A percentile compares a stretch with the other conserved stretches of the same genome.
Conservation (phyloP, 1,284 basidiomycete genomes). For the Ceratobasidium sp. region DNA sequence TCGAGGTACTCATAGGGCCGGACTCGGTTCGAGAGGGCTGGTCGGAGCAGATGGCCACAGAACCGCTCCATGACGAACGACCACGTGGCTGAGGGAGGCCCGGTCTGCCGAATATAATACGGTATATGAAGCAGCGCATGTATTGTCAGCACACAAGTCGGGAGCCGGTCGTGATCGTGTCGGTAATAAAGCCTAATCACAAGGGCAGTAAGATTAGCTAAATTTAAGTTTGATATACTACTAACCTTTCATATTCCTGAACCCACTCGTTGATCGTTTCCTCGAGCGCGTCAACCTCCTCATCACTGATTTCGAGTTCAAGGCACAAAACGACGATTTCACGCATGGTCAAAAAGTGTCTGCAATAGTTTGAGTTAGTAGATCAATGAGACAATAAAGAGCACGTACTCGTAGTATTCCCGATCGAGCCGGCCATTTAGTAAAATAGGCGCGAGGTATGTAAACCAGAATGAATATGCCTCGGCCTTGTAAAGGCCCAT, state of each 20-base stretch:
- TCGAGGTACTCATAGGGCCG: slow-evolving; percentile 53
- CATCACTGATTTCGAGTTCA: not conserved
- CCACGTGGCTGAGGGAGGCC: slow-evolving; percentile 60
- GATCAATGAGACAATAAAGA: not conserved
- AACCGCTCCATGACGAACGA: slow-evolving; percentile 57
- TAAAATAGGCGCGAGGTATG: slow-evolving; percentile 24
- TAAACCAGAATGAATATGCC: slow-evolving; percentile 12
- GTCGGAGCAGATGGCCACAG: slow-evolving; percentile 51
- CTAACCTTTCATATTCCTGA: slow-evolving; percentile 10
- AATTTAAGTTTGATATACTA: not conserved
- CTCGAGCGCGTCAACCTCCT: slow-evolving; percentile 10
- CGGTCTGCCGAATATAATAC: slow-evolving; percentile 44
- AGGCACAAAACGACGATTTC: slow-evolving; percentile 30
- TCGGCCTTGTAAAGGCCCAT: not conserved
- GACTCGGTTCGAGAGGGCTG: slow-evolving; percentile 50
- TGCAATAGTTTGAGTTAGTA: not conserved
- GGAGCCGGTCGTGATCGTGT: slow-evolving; percentile 39
- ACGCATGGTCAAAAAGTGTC: slow-evolving; percentile 13
- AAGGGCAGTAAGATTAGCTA: not conserved
- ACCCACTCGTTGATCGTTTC: slow-evolving; percentile 8
- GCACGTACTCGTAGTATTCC: slow-evolving; percentile 6
- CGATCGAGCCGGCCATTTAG: slow-evolving; percentile 2
- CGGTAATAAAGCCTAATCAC: slow-evolving; percentile 51
- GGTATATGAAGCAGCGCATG: slow-evolving; percentile 51
- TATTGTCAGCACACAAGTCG: slow-evolving; percentile 49